phyloP scores from a whole-genome alignment of 345 rosid genomes.

The Linum lewisii region DNA sequence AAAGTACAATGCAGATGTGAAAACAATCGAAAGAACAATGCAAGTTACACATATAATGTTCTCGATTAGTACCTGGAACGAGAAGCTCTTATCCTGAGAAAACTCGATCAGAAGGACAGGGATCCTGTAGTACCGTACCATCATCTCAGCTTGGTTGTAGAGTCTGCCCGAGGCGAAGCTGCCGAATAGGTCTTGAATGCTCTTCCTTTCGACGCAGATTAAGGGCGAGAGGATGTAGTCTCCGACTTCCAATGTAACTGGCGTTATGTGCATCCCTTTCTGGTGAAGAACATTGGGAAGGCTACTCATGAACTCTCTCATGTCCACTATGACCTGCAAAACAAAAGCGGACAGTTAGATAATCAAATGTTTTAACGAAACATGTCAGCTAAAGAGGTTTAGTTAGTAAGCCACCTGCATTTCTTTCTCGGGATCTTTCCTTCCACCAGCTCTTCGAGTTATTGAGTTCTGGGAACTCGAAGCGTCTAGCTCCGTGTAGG shows the following conservation, averaged over 20 bases:
- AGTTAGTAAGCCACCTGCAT: conserved; percentile 46
- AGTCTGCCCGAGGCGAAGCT: conserved; percentile 95
- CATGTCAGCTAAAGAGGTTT: not conserved
- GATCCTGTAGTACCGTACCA: conserved; percentile 80
- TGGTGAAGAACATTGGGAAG: conserved; percentile 96
- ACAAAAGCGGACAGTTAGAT: conserved; percentile 6
- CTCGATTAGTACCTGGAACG: conserved; percentile 60
- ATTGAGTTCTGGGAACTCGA: conserved; percentile 68
- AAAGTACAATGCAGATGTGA: too few species aligned
- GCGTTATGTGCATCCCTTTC: conserved; percentile 85
- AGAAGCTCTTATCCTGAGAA: conserved; percentile 96
- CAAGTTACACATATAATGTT: too few species aligned
- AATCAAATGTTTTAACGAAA: not conserved
- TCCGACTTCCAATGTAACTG: conserved; percentile 89
- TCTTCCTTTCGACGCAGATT: conserved; percentile 88
- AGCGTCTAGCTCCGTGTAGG: conserved; percentile 41
- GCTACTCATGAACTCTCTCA: conserved; percentile 99
- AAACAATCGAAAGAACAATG: too few species aligned
- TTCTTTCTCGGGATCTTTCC: conserved; percentile 79
- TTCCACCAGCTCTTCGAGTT: conserved; percentile 94
- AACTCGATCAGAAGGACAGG: conserved; percentile 97
- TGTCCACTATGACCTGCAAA: conserved; percentile 80
- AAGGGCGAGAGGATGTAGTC: conserved; percentile 84
- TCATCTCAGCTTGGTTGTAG: conserved; percentile 85
- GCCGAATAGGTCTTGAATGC: conserved; percentile 89